Percentiles rank a stretch among this genome's conserved stretches.
Conservation (phyloP, 352 stramenopile genomes). For the Globisporangium heterothallicum region DNA sequence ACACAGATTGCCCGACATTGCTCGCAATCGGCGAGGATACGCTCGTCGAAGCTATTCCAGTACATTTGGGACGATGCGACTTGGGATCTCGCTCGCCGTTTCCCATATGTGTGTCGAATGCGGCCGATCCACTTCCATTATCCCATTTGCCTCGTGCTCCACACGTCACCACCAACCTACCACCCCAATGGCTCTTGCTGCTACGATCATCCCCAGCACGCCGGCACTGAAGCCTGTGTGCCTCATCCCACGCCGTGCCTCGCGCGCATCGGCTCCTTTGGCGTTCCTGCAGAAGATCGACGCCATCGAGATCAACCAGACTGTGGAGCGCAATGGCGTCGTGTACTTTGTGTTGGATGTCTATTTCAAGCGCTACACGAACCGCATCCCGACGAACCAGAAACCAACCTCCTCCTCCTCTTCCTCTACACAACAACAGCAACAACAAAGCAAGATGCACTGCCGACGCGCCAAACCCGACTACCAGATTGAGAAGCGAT, state of each 20-base stretch:
- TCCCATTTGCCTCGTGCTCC: background rate
- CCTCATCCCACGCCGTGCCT: slow-evolving; percentile 8
- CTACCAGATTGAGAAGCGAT: slow-evolving; percentile 44
- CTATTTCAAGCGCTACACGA: slow-evolving; percentile 47
- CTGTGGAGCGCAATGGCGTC: slow-evolving; percentile 16
- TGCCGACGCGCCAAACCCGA: slow-evolving; percentile 24
- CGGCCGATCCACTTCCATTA: background rate
- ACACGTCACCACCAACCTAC: background rate
- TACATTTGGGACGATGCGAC: background rate
- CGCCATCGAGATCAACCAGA: slow-evolving; percentile 21
- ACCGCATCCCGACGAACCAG: slow-evolving; percentile 57
- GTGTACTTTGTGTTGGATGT: slow-evolving; percentile 41
- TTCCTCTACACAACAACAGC: background rate
- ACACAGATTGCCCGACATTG: too few relatives aligned
- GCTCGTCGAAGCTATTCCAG: too few relatives aligned
- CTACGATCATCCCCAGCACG: background rate
- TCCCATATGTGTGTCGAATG: too few relatives aligned
- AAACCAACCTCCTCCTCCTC: too few relatives aligned
- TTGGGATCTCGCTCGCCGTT: too few relatives aligned
- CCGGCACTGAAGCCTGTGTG: slow-evolving; percentile 7
- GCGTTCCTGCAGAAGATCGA: slow-evolving; percentile 25
- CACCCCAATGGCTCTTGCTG: background rate
- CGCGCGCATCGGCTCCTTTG: slow-evolving; percentile 8
- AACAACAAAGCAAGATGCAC: slow-evolving; percentile 10
- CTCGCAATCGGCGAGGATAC: too few relatives aligned